Percentiles rank a stretch among this genome's conserved stretches.
These are phyloP conservation scores for Lomentospora prolificans DNA, from an alignment of 2,329 filamentous ascomycete genomes.

Conservation along the genomic window DNA sequence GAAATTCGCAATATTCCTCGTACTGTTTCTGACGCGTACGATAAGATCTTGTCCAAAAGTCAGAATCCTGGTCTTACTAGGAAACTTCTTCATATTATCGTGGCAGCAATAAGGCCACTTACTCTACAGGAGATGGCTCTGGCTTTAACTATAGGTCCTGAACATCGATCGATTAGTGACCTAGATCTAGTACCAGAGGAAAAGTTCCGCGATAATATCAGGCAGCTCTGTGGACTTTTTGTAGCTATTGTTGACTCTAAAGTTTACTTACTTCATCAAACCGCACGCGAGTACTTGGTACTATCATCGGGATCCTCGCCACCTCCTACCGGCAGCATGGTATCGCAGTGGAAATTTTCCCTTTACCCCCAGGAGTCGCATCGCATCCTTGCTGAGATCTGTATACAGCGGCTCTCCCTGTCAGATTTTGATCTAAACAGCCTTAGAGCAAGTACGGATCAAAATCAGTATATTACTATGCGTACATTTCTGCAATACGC, in stretches of 20 bases:
- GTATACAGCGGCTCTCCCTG: not conserved
- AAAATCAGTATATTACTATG: not conserved
- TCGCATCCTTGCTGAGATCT: not conserved
- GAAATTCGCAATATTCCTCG: constrained; percentile 11
- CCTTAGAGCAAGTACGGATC: not conserved
- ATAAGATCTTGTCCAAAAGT: constrained; percentile 16
- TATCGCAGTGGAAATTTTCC: not conserved
- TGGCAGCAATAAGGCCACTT: constrained; percentile 16
- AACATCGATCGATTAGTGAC: not conserved
- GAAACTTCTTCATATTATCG: constrained; percentile 16
- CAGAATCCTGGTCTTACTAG: constrained; percentile 8
- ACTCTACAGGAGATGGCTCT: constrained; percentile 15
- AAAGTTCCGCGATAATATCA: constrained; percentile 11
- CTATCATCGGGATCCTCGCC: not conserved
- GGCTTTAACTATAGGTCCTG: constrained; percentile 10
- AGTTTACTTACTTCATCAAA: constrained; percentile 20
- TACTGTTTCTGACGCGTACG: constrained; percentile 17
- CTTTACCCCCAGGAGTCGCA: not conserved
- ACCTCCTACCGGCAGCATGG: not conserved
- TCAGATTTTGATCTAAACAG: not conserved
- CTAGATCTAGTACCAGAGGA: not conserved
- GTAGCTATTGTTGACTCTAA: constrained; percentile 16
- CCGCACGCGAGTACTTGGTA: constrained; percentile 21
- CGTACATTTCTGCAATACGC: constrained; percentile 12
- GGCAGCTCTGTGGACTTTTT: constrained; percentile 23